Percentiles rank a stretch among this genome's conserved stretches.
phyloP scores from a whole-genome alignment of 1,284 basidiomycete species.

The Omphalotus olearius region DNA sequence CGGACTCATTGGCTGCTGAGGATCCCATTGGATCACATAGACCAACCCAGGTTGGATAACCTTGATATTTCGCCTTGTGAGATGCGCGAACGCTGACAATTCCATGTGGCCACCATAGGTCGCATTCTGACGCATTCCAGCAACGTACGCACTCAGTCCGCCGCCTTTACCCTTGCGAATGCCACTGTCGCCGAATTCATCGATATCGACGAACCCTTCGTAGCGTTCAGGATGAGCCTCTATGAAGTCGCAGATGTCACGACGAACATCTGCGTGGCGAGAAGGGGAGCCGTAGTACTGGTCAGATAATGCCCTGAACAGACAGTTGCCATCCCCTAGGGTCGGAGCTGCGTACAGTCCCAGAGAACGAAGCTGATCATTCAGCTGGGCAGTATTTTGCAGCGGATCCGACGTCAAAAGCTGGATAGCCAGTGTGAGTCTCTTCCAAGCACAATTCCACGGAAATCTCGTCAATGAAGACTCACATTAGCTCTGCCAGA shows the following conservation, averaged over 20 bases:
- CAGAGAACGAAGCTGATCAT: constrained; percentile 63
- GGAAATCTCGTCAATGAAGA: not conserved
- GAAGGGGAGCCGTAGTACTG: constrained; percentile 78
- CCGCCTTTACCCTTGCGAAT: constrained; percentile 14
- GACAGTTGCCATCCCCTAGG: constrained; percentile 84
- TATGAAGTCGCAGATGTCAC: constrained; percentile 82
- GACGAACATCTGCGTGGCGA: constrained; percentile 65
- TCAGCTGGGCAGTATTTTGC: constrained; percentile 61
- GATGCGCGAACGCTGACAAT: constrained; percentile 84
- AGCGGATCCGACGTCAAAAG: constrained; percentile 55
- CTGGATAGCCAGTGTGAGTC: constrained; percentile 26
- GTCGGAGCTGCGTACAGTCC: constrained; percentile 78
- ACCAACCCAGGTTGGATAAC: constrained; percentile 87
- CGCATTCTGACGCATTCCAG: constrained; percentile 31
- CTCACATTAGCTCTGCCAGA: constrained; percentile 15
- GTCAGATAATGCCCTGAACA: constrained; percentile 79
- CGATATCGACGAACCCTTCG: constrained; percentile 80
- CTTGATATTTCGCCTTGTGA: constrained; percentile 77
- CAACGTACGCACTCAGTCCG: constrained; percentile 13
- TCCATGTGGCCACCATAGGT: constrained; percentile 93
- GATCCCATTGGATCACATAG: constrained; percentile 74
- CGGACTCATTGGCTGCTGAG: constrained; percentile 27
- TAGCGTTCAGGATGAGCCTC: constrained; percentile 67
- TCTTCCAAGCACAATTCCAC: not conserved
- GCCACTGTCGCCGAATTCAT: constrained; percentile 41